phyloP scores from a whole-genome alignment of 495 filamentous ascomycete genomes.

The Penicillium longicatenatum region DNA sequence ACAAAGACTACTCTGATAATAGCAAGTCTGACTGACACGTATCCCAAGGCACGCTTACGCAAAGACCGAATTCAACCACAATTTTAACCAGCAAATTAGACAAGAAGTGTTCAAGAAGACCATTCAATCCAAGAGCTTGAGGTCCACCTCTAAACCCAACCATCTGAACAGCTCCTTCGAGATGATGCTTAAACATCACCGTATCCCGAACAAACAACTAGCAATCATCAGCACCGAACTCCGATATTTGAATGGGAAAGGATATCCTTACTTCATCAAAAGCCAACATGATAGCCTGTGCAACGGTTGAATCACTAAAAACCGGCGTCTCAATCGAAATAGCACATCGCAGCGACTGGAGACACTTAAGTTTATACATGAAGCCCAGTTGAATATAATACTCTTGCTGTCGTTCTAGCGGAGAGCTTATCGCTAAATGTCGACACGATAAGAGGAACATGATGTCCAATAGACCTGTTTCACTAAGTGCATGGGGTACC shows the following conservation, averaged over 20 bases:
- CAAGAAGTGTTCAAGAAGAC: constrained; percentile 21
- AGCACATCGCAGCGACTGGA: constrained; percentile 8
- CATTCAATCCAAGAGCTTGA: constrained; percentile 20
- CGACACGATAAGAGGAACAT: constrained; percentile 17
- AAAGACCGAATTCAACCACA: constrained; percentile 4
- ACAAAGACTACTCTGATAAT: too few relatives aligned
- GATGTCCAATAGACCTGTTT: constrained; percentile 13
- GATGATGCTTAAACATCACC: constrained; percentile 22
- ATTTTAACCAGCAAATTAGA: constrained; percentile 20
- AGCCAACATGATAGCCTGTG: constrained; percentile 27
- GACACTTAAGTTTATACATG: constrained; percentile 12
- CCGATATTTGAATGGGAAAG: background rate
- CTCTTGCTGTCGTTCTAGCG: constrained; percentile 1
- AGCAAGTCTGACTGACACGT: background rate
- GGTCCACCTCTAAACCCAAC: constrained; percentile 22
- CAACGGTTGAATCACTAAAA: constrained; percentile 22
- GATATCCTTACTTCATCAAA: constrained; percentile 24
- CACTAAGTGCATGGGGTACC: constrained; percentile 12
- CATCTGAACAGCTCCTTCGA: constrained; percentile 25
- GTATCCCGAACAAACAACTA: constrained; percentile 21
- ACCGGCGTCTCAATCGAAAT: constrained; percentile 15
- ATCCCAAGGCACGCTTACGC: background rate
- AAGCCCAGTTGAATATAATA: constrained; percentile 7
- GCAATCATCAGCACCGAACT: background rate
- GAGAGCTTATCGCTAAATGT: constrained; percentile 7